Conservation (phyloP, 2,329 filamentous ascomycete genomes). For the Byssochlamys sp. region DNA sequence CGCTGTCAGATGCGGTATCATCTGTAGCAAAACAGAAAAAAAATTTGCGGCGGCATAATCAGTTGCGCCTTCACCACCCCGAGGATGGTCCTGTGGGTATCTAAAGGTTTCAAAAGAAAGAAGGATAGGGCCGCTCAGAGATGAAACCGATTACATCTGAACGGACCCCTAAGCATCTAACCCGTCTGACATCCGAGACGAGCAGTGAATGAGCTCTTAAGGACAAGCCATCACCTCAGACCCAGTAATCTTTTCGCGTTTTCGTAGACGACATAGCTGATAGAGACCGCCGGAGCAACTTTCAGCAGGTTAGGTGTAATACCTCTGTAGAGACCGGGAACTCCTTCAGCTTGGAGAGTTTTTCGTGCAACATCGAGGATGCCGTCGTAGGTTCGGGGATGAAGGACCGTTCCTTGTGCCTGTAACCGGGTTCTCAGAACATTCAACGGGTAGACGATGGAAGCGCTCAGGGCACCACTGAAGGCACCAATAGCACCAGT, state of each 20-base stretch:
- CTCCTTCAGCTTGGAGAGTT: constrained; percentile 73
- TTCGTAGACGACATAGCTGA: constrained; percentile 89
- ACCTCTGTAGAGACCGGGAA: constrained; percentile 83
- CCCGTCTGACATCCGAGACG: background rate
- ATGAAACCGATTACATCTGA: background rate
- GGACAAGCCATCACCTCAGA: constrained; percentile 27
- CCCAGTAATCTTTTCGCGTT: constrained; percentile 68
- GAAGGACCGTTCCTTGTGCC: constrained; percentile 86
- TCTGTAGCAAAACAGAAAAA: background rate
- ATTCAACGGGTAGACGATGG: constrained; percentile 91
- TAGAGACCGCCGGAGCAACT: constrained; percentile 89
- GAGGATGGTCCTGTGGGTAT: constrained; percentile 22
- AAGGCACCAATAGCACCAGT: constrained; percentile 84
- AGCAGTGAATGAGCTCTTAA: constrained; percentile 1
- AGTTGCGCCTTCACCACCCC: constrained; percentile 1
- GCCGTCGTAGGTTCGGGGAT: constrained; percentile 80
- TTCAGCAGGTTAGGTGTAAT: constrained; percentile 91
- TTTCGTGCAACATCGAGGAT: constrained; percentile 79
- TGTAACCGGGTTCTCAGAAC: constrained; percentile 84
- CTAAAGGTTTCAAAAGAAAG: constrained; percentile 14
- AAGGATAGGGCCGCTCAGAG: background rate
- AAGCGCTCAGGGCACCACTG: constrained; percentile 83
- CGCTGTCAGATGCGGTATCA: background rate
- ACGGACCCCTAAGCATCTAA: background rate
- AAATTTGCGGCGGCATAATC: background rate